Conservation (phyloP, 371 early-diverging fungal genomes). For the Mucor lusitanicus region DNA sequence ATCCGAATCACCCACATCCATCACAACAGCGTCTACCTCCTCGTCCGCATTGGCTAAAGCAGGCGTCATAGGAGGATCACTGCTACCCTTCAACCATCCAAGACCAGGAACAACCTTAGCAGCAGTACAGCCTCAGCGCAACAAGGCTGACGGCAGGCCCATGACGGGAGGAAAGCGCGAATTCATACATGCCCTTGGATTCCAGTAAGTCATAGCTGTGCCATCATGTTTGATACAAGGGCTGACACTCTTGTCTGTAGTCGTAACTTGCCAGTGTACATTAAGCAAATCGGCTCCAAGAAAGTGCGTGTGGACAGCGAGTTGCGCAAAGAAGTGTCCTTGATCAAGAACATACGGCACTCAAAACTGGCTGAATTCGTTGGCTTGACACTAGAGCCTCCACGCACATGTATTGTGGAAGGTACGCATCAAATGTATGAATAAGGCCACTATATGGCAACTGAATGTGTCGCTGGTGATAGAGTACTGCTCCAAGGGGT, state of each 20-base stretch:
- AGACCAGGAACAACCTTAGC: background rate
- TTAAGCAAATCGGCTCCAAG: conserved; percentile 28
- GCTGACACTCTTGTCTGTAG: conserved; percentile 12
- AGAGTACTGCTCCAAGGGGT: conserved; percentile 53
- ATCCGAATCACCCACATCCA: background rate
- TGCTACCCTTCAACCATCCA: background rate
- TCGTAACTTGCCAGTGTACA: conserved; percentile 52
- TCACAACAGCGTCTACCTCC: background rate
- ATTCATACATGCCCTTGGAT: conserved; percentile 12
- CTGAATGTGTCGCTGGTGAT: too few species aligned
- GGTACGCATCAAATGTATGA: conserved; percentile 17
- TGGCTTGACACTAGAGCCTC: conserved; percentile 32
- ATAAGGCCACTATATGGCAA: too few species aligned
- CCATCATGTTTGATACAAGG: too few species aligned
- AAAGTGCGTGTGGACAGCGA: conserved; percentile 33
- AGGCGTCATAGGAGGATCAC: background rate
- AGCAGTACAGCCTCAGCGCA: background rate
- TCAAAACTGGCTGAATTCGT: conserved; percentile 43
- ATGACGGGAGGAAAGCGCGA: background rate
- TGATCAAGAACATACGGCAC: conserved; percentile 40
- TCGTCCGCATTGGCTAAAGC: background rate
- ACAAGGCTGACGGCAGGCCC: background rate
- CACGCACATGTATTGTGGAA: conserved; percentile 41
- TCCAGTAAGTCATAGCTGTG: conserved; percentile 25
- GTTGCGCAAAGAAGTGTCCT: conserved; percentile 39